Evolutionary conservation across 345 rosid genomes (phyloP), one percentile per base, ranked within the genome.

Genomic region (Punica granatum): DNA sequence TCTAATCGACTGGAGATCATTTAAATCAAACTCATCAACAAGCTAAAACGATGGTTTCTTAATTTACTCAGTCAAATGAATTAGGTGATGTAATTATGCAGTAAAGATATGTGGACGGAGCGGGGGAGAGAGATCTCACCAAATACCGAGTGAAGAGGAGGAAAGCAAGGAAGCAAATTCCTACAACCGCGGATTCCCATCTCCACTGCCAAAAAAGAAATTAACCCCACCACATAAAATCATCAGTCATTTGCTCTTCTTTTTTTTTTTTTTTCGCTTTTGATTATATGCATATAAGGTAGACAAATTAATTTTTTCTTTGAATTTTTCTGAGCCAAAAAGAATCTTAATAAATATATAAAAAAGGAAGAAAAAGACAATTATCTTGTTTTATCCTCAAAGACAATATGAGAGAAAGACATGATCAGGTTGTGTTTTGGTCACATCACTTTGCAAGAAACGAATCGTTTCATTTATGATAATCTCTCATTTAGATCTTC

Each of bases 161-260:
- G 68, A 92, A 90, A 23, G 30, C 14, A 28, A 92, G 92, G 78
- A 88, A 90, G 74, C 73, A 26, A 21, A 85, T 18, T 6, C 96
- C 97, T 1, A 90, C 79, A n/a, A 90, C 54, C 33, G 86, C 84
- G 67, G 86, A 82, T 63, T 88, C 79, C 98, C 98, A 92, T 33
- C 59, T 80, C 93, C 85, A 85, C 98, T 92, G 92, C 77, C 76
- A 62, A 69, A 7, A n/a, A n/a, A n/a, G n/a, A n/a, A 0, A 9
- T 18, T 12, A 18, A 19, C 28, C 28, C 28, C 28, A 44, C 18
- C 56, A 49, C 25, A 2, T 19, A 1, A 49, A 49, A 19, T 19
- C 25, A 25, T 46, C 67, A 26, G 59, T 56, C 59, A 51, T 21
- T 60, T n/a, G n/a, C n/a, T n/a, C n/a, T n/a, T n/a, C n/a, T n/a